Percentiles rank a stretch among this genome's conserved stretches.
phyloP scores from a whole-genome alignment of 768 basidiomycete genomes.

The Suillus fuscotomentosus region DNA sequence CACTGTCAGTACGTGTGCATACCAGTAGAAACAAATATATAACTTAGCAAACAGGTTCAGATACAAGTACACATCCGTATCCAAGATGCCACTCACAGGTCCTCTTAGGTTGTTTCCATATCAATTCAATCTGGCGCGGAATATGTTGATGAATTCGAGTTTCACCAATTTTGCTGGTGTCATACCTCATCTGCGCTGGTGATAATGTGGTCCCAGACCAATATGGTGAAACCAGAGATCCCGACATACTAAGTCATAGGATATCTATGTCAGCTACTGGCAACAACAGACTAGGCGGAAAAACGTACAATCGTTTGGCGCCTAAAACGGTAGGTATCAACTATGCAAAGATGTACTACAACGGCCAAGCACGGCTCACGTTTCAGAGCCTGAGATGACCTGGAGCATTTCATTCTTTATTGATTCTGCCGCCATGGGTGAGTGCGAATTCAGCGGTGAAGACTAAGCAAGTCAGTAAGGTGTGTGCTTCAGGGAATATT shows the following conservation, averaged over 20 bases:
- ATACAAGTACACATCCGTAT: slow-evolving; percentile 43
- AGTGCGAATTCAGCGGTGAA: not conserved
- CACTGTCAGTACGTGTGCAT: slow-evolving; percentile 3
- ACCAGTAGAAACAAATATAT: slow-evolving; percentile 36
- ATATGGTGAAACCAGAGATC: slow-evolving; percentile 44
- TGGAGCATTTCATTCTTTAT: not conserved
- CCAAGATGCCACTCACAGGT: slow-evolving; percentile 19
- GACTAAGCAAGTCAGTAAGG: not conserved
- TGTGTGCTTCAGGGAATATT: not conserved
- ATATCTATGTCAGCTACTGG: not conserved
- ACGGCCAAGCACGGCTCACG: not conserved
- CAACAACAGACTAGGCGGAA: not conserved
- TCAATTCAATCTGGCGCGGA: slow-evolving; percentile 27
- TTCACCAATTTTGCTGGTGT: not conserved
- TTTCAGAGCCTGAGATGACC: not conserved
- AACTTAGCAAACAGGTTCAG: slow-evolving; percentile 16
- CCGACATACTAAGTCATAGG: slow-evolving; percentile 41
- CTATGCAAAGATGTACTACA: not conserved
- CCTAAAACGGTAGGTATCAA: not conserved
- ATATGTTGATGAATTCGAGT: not conserved
- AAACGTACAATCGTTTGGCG: not conserved
- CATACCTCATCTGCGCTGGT: slow-evolving; percentile 32
- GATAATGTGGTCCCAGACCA: slow-evolving; percentile 43
- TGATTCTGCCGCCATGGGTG: not conserved
- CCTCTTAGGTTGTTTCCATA: slow-evolving; percentile 30